Percentiles rank a stretch among this genome's conserved stretches.
Evolutionary conservation across 169 alveolate species (phyloP).

Genomic region (Plasmodium berghei): DNA sequence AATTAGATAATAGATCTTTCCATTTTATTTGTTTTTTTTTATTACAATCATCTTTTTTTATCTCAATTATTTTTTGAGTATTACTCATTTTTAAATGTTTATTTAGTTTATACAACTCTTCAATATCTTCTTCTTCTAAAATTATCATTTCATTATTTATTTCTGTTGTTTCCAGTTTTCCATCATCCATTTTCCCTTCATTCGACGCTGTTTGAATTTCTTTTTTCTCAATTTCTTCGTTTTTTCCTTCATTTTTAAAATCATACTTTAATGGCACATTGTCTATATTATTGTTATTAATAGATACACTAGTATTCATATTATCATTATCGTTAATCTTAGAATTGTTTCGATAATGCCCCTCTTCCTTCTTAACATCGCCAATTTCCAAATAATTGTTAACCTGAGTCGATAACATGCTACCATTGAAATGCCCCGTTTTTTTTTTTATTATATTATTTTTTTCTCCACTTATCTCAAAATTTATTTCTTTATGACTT

Average conservation of each 20-base stretch:
- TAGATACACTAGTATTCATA: background rate
- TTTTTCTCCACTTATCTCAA: background rate
- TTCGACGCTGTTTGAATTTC: background rate
- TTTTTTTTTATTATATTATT: background rate
- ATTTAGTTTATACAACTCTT: constrained; percentile 48
- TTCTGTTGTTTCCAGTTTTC: background rate
- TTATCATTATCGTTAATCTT: background rate
- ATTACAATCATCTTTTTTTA: constrained; percentile 14
- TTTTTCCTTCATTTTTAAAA: too few species aligned
- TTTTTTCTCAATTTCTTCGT: background rate
- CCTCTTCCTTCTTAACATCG: background rate
- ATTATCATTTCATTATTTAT: background rate
- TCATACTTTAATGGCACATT: too few species aligned
- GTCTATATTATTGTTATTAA: background rate
- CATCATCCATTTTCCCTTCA: background rate
- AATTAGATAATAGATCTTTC: constrained; percentile 39
- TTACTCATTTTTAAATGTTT: constrained; percentile 28
- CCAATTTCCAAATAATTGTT: background rate
- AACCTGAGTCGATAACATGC: background rate
- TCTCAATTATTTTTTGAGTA: constrained; percentile 12
- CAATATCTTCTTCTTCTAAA: constrained; percentile 36
- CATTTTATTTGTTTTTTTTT: constrained; percentile 18
- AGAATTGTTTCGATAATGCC: background rate
- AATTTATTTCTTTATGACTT: background rate
- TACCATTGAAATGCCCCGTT: background rate